phyloP scores from a whole-genome alignment of 225 moss, liverwort and hornwort genomes.

The Bryoerythrophyllum caledonicum region DNA sequence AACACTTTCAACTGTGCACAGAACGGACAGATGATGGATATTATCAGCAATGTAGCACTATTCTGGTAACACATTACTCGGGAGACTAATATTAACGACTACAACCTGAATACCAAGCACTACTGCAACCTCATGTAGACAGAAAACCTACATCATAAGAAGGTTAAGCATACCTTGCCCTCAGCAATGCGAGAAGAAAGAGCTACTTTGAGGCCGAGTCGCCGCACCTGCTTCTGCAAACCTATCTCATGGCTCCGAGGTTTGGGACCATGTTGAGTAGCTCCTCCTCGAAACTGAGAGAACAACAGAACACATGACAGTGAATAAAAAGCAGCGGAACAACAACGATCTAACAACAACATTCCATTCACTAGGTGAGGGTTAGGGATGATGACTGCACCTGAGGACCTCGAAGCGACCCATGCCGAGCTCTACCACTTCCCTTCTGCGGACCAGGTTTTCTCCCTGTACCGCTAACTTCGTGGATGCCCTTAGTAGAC shows the following conservation, averaged over 20 bases:
- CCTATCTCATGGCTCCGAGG: constrained; percentile 81
- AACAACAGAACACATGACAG: too few relatives aligned
- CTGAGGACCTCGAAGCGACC: constrained; percentile 92
- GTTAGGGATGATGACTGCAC: constrained; percentile 27
- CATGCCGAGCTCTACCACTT: constrained; percentile 81
- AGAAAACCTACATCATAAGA: neutral
- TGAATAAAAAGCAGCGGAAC: too few relatives aligned
- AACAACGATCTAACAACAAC: neutral
- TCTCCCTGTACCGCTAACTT: constrained; percentile 87
- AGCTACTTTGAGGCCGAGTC: constrained; percentile 88
- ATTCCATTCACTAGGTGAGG: neutral
- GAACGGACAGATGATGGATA: neutral
- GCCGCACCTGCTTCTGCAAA: constrained; percentile 87
- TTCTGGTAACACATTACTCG: neutral
- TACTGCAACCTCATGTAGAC: neutral
- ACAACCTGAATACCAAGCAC: constrained; percentile 2
- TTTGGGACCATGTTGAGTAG: constrained; percentile 83
- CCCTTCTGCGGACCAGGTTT: constrained; percentile 93
- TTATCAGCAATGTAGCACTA: neutral
- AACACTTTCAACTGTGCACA: constrained; percentile 78
- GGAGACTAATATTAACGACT: neutral
- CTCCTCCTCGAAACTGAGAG: constrained; percentile 84
- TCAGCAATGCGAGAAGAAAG: constrained; percentile 84
- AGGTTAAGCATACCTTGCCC: constrained; percentile 62
- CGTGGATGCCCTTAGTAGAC: constrained; percentile 75